phyloP scores from a whole-genome alignment of 179 eudicot species.

The Drosera spatulata region DNA sequence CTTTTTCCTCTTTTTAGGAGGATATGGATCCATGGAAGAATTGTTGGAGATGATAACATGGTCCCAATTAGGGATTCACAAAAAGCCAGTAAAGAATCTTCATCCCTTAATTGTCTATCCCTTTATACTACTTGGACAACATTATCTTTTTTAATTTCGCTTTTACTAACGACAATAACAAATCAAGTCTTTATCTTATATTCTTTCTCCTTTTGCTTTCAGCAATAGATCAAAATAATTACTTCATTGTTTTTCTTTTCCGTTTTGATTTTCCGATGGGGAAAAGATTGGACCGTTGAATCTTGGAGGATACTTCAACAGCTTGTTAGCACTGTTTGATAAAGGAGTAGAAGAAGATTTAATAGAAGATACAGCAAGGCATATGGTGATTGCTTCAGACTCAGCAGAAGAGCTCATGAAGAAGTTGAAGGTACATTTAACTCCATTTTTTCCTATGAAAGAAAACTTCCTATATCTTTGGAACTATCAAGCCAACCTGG shows the following conservation, averaged over 20 bases:
- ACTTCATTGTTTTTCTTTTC: too few relatives aligned
- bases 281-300: conserved; percentile 92
- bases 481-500: too few relatives aligned
- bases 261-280: too few relatives aligned
- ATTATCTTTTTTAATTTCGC: too few relatives aligned
- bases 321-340: conserved; percentile 63
- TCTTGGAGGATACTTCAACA: conserved; percentile 72
- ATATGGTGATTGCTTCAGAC: conserved; percentile 69
- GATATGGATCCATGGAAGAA: conserved; percentile 99
- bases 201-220: too few relatives aligned
- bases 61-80: conserved; percentile 83
- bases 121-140: too few relatives aligned
- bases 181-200: too few relatives aligned
- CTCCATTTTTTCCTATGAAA: too few relatives aligned
- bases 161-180: too few relatives aligned
- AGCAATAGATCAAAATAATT: too few relatives aligned
- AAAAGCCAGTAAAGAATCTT: conserved; percentile 39
- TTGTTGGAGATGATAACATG: conserved; percentile 82
- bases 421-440: conserved; percentile 92
- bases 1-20: conserved; percentile 38
- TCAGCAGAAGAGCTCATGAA: conserved; percentile 73
- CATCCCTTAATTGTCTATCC: conserved; percentile 2
- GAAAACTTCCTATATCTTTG: too few relatives aligned
- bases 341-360: conserved; percentile 90
- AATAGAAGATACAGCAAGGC: conserved; percentile 68